Conservation (phyloP, 2,329 filamentous ascomycete species). For the Penicillium italicum region DNA sequence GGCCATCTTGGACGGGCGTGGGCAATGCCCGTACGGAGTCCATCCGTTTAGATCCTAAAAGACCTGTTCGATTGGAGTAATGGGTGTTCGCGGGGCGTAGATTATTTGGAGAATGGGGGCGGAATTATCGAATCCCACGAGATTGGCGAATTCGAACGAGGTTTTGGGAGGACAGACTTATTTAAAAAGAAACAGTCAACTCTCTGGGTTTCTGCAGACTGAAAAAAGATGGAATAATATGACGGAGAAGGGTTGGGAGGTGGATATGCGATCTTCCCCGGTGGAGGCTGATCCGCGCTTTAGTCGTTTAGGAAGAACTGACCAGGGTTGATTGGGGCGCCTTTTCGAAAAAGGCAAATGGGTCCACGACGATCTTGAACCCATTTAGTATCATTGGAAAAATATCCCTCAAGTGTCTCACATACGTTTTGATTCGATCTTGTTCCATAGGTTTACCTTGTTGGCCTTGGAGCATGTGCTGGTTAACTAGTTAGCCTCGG, state of each 20-base stretch:
- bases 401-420: background rate
- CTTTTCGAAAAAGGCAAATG: slow-evolving; percentile 3
- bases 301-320: slow-evolving; percentile 9
- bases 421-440: background rate
- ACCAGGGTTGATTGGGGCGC: background rate
- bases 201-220: background rate
- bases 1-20: slow-evolving; percentile 15
- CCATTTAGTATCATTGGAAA: background rate
- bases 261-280: slow-evolving; percentile 19
- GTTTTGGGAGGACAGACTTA: background rate
- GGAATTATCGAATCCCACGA: background rate
- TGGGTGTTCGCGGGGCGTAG: background rate
- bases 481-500: background rate
- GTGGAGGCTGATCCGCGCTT: slow-evolving; percentile 24
- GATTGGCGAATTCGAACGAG: background rate
- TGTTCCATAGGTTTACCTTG: background rate
- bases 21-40: slow-evolving; percentile 12
- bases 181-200: background rate
- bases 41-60: slow-evolving; percentile 7
- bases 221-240: slow-evolving; percentile 7
- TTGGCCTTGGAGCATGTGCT: background rate
- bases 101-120: background rate
- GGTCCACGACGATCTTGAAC: slow-evolving; percentile 3
- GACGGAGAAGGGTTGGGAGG: slow-evolving; percentile 4
- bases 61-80: background rate